Evolutionary conservation across 1,284 basidiomycete species (phyloP).

Genomic region (Pterulicium gracile): DNA sequence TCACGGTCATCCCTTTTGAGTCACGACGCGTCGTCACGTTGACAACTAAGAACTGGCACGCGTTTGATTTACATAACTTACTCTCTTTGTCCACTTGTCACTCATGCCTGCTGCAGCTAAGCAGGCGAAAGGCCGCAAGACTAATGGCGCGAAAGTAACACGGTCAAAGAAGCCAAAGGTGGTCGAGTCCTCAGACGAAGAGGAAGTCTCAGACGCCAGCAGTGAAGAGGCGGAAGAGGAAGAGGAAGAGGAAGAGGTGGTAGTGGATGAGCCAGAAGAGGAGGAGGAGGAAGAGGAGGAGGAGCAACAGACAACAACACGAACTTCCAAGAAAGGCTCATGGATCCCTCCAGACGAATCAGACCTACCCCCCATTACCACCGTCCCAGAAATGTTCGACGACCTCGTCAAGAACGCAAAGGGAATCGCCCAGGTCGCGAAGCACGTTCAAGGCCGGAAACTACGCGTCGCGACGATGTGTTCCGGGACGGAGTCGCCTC

Average conservation of each 20-base stretch:
- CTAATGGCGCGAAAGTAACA: background rate
- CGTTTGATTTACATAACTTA: background rate
- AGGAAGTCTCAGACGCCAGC: constrained; percentile 27
- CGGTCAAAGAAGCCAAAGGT: background rate
- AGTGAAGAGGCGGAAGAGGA: constrained; percentile 24
- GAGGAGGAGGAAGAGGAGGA: constrained; percentile 15
- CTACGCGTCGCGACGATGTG: constrained; percentile 96
- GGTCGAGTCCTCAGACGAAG: constrained; percentile 12
- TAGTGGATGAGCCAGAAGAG: constrained; percentile 19
- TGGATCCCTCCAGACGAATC: constrained; percentile 39
- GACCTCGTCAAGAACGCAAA: constrained; percentile 73
- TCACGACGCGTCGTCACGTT: background rate
- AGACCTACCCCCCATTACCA: constrained; percentile 70
- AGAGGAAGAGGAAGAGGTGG: constrained; percentile 14
- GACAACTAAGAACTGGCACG: too few relatives aligned
- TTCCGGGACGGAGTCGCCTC: constrained; percentile 90
- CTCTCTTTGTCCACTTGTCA: background rate
- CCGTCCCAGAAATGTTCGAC: constrained; percentile 76
- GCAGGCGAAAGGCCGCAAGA: background rate
- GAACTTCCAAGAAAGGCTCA: background rate
- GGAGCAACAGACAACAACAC: too few relatives aligned
- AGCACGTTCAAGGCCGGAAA: constrained; percentile 70
- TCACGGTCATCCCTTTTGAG: background rate
- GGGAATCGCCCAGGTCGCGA: constrained; percentile 56
- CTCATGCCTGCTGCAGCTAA: background rate